phyloP scores from a whole-genome alignment of 2,329 filamentous ascomycete species.

The Sporothrix pallida region DNA sequence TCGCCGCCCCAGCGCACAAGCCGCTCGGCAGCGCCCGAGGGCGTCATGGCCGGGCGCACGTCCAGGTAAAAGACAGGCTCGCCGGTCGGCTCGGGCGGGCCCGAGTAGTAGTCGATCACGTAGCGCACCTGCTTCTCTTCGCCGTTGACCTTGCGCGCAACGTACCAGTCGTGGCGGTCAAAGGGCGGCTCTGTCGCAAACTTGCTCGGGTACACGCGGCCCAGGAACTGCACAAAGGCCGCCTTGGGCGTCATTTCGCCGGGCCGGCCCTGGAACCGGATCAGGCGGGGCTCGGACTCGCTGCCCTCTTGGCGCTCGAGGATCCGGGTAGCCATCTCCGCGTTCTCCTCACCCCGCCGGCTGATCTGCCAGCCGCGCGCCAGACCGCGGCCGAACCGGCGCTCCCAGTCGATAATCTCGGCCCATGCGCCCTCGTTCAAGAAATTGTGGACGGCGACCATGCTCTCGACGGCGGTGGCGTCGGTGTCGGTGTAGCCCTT shows the following conservation, averaged over 20 bases:
- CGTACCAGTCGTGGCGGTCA: slow-evolving; percentile 97
- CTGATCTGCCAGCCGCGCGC: slow-evolving; percentile 75
- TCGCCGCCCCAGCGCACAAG: slow-evolving; percentile 89
- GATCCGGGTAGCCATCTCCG: slow-evolving; percentile 43
- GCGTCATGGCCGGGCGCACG: slow-evolving; percentile 86
- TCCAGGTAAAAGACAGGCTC: slow-evolving; percentile 97
- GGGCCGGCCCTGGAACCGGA: slow-evolving; percentile 88
- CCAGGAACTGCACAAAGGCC: slow-evolving; percentile 79
- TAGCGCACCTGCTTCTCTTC: slow-evolving; percentile 81
- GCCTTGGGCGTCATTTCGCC: slow-evolving; percentile 92
- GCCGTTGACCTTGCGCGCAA: slow-evolving; percentile 73
- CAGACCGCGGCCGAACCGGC: slow-evolving; percentile 78
- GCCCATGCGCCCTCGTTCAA: slow-evolving; percentile 96
- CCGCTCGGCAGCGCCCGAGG: slow-evolving; percentile 79
- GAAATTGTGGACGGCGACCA: slow-evolving; percentile 98
- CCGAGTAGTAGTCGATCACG: slow-evolving; percentile 96
- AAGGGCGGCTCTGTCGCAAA: slow-evolving; percentile 89
- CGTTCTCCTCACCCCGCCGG: slow-evolving; percentile 72
- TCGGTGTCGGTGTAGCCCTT: slow-evolving; percentile 97
- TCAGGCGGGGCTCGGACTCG: slow-evolving; percentile 65
- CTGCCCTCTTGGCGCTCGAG: slow-evolving; percentile 49
- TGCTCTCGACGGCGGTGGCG: slow-evolving; percentile 88
- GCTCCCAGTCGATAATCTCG: slow-evolving; percentile 94
- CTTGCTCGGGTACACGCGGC: slow-evolving; percentile 76
- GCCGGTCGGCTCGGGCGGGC: slow-evolving; percentile 77